Conservation (phyloP, 768 basidiomycete species). For the Lepiota venenata region DNA sequence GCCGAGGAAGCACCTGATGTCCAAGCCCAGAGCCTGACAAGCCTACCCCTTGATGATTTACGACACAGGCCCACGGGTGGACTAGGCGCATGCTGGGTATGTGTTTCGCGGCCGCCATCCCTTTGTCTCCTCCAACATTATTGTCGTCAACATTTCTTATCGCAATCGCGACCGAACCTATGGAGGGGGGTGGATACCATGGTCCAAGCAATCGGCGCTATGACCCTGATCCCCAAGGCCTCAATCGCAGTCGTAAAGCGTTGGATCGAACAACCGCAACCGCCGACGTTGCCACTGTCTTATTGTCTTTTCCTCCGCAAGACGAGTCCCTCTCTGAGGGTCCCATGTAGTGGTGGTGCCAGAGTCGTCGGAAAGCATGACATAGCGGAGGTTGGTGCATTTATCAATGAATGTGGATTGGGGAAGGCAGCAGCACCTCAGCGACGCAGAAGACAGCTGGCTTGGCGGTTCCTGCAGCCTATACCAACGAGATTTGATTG, state of each 20-base stretch:
- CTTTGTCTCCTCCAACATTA: not conserved
- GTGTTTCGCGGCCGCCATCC: too few relatives aligned
- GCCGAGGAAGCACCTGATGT: too few relatives aligned
- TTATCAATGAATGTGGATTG: not conserved
- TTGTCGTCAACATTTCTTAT: not conserved
- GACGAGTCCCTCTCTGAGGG: not conserved
- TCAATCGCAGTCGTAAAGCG: not conserved
- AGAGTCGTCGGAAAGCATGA: constrained; percentile 7
- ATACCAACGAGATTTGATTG: constrained; percentile 1
- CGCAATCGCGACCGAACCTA: too few relatives aligned
- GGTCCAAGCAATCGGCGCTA: not conserved
- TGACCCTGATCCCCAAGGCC: not conserved
- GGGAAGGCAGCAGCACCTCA: not conserved
- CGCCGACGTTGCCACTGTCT: constrained; percentile 7
- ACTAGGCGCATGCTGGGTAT: too few relatives aligned
- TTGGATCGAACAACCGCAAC: not conserved
- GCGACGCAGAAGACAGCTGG: not conserved
- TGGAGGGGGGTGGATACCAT: not conserved
- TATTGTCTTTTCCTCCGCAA: not conserved
- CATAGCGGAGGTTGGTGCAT: constrained; percentile 4
- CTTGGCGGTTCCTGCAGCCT: not conserved
- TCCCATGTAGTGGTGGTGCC: not conserved
- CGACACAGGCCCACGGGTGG: too few relatives aligned
- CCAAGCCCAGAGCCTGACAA: too few relatives aligned
- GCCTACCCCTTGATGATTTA: too few relatives aligned